phyloP scores from a whole-genome alignment of 2,329 filamentous ascomycete genomes.

The Akanthomyces lecanii region DNA sequence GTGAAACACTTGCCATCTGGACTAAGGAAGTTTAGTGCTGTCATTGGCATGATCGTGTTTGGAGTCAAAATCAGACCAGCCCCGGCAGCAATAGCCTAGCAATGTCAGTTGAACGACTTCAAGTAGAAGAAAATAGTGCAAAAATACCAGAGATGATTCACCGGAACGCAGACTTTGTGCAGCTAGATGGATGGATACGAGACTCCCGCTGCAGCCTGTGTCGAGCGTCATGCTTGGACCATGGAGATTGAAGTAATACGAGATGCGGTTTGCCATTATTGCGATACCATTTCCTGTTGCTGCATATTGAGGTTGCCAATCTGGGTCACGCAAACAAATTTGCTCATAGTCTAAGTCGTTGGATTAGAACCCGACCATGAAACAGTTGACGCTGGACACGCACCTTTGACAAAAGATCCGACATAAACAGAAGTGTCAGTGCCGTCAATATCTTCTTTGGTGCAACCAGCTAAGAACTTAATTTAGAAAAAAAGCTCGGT shows the following conservation, averaged over 20 bases:
- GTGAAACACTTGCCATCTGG: slow-evolving; percentile 48
- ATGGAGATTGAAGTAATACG: slow-evolving; percentile 50
- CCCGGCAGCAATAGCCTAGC: slow-evolving; percentile 45
- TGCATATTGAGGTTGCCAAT: slow-evolving; percentile 47
- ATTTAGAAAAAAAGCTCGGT: background rate
- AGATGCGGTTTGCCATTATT: slow-evolving; percentile 53
- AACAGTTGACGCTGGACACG: background rate
- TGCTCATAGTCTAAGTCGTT: slow-evolving; percentile 44
- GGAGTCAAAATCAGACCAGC: slow-evolving; percentile 51
- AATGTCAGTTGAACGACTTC: background rate
- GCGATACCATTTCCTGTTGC: slow-evolving; percentile 51
- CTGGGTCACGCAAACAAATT: slow-evolving; percentile 45
- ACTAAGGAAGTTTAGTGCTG: slow-evolving; percentile 49
- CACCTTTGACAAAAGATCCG: slow-evolving; percentile 48
- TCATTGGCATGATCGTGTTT: slow-evolving; percentile 54
- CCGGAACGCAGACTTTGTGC: slow-evolving; percentile 44
- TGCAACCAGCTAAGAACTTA: slow-evolving; percentile 37
- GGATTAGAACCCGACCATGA: background rate
- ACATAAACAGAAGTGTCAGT: slow-evolving; percentile 46
- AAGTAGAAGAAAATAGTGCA: background rate
- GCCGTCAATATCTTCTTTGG: slow-evolving; percentile 39
- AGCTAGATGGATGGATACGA: slow-evolving; percentile 51
- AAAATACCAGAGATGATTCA: slow-evolving; percentile 38
- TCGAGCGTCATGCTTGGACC: slow-evolving; percentile 56
- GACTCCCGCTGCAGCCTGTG: slow-evolving; percentile 54